phyloP scores from a whole-genome alignment of 331 rosid species.

The Rhamnella rubrinervis region DNA sequence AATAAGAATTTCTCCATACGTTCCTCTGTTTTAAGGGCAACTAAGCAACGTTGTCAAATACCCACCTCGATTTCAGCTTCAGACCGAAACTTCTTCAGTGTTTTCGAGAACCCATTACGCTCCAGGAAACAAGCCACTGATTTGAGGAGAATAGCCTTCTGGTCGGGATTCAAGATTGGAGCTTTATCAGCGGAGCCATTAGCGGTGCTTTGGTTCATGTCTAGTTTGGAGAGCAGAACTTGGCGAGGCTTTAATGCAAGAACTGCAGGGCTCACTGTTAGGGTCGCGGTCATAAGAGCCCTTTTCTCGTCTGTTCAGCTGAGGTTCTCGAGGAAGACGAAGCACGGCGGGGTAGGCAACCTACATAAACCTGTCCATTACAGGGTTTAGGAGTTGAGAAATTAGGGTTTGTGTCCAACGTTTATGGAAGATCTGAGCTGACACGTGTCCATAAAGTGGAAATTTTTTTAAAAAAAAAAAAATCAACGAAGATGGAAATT shows the following conservation, averaged over 20 bases:
- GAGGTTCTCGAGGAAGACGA: no score
- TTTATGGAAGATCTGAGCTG: no score
- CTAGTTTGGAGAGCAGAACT: slow-evolving; percentile 30
- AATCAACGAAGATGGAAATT: no score
- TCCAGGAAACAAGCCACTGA: slow-evolving; percentile 43
- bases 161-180: slow-evolving; percentile 11
- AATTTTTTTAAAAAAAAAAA: no score
- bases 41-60: background rate
- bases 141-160: slow-evolving; percentile 37
- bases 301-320: no score
- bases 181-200: background rate
- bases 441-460: no score
- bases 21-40: slow-evolving; percentile 1
- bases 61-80: slow-evolving; percentile 47
- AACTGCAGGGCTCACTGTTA: slow-evolving; percentile 25
- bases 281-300: no score
- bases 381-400: no score
- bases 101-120: slow-evolving; percentile 44
- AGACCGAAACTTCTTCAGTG: slow-evolving; percentile 46
- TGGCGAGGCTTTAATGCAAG: slow-evolving; percentile 53
- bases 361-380: no score
- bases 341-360: no score
- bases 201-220: slow-evolving; percentile 22
- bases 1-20: background rate
- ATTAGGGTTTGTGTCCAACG: no score